Evolutionary conservation across 257 asterid genomes (phyloP).

Genomic region (Solanum bulbocastanum): DNA sequence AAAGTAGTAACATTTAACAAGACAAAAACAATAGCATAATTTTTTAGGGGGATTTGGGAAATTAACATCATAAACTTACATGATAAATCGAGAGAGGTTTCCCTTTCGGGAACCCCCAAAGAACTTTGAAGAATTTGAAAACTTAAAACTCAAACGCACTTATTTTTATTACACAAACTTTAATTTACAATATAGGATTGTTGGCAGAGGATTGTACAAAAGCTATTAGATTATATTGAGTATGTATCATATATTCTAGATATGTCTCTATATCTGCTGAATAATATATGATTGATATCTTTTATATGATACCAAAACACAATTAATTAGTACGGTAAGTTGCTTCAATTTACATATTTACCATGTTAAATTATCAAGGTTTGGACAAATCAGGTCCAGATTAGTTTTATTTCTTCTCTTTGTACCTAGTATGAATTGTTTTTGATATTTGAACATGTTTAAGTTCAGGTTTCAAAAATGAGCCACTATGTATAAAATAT

Average conservation of each 20-base stretch:
- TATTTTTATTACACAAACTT: no score
- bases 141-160: no score
- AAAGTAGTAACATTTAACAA: no score
- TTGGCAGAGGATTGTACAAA: no score
- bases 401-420: neutral
- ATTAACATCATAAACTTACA: no score
- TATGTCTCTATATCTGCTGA: no score
- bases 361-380: neutral
- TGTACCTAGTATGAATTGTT: neutral
- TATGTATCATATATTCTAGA: neutral
- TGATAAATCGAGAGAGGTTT: no score
- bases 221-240: neutral
- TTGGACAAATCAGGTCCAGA: neutral
- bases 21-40: no score
- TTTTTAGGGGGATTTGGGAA: no score
- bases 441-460: neutral
- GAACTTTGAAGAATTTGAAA: no score
- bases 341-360: neutral
- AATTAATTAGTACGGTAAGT: neutral
- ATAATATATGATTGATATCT: neutral
- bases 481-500: neutral
- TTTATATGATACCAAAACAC: neutral
- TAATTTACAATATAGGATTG: no score
- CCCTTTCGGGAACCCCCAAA: no score
- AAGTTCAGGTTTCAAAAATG: neutral